Evolutionary conservation across 2,329 filamentous ascomycete genomes (phyloP).

Genomic region (Pseudofabraea citricarpa): DNA sequence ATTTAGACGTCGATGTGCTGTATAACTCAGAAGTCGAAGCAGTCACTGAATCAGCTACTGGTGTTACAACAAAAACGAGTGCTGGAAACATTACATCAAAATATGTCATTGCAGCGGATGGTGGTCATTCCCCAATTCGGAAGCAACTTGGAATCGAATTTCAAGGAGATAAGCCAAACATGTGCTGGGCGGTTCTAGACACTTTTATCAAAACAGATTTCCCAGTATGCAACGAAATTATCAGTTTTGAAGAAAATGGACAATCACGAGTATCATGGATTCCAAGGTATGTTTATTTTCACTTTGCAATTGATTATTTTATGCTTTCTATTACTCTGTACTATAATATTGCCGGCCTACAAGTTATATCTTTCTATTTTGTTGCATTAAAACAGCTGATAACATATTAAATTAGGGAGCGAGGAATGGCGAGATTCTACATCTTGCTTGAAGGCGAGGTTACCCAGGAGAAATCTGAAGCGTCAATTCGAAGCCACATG

Average conservation of each 20-base stretch:
- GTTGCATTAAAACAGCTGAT: background rate
- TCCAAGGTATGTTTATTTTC: slow-evolving; percentile 29
- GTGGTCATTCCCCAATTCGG: slow-evolving; percentile 4
- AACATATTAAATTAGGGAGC: slow-evolving; percentile 25
- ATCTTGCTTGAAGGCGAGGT: slow-evolving; percentile 41
- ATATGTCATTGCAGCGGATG: slow-evolving; percentile 9
- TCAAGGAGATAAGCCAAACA: slow-evolving; percentile 42
- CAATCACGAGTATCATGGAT: slow-evolving; percentile 45
- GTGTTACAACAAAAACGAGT: slow-evolving; percentile 13
- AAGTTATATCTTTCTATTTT: too few species aligned
- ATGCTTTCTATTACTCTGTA: too few species aligned
- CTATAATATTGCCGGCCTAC: too few species aligned
- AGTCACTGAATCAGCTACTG: slow-evolving; percentile 23
- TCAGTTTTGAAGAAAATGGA: slow-evolving; percentile 40
- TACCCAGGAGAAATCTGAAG: slow-evolving; percentile 33
- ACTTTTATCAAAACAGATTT: slow-evolving; percentile 46
- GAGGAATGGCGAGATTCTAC: slow-evolving; percentile 42
- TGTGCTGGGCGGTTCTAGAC: slow-evolving; percentile 45
- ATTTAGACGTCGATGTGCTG: slow-evolving; percentile 29
- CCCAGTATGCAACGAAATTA: slow-evolving; percentile 39
- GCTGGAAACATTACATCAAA: slow-evolving; percentile 1
- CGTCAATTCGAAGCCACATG: slow-evolving; percentile 39
- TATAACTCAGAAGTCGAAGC: slow-evolving; percentile 34
- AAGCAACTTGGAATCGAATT: slow-evolving; percentile 34
- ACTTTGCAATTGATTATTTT: too few species aligned